Conservation (phyloP, 2,329 filamentous ascomycete species). For the Clonostachys byssicola region DNA sequence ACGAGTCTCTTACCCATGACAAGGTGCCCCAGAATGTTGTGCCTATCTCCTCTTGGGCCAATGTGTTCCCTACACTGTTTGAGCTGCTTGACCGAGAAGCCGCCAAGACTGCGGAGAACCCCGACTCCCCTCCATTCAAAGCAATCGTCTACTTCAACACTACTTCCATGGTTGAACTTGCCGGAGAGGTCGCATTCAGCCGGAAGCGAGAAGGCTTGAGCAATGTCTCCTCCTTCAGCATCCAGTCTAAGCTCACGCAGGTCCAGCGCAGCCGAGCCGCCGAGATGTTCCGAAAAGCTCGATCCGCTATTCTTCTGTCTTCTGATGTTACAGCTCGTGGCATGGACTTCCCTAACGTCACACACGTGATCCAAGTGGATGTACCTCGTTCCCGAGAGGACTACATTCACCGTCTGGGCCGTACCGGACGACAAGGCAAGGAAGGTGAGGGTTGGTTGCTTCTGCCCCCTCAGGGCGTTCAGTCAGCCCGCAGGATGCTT, state of each 20-base stretch:
- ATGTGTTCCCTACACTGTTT: constrained; percentile 70
- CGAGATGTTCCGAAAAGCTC: constrained; percentile 64
- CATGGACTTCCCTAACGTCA: constrained; percentile 79
- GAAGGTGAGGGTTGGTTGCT: constrained; percentile 69
- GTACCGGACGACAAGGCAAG: constrained; percentile 72
- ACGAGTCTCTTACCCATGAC: constrained; percentile 83
- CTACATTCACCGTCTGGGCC: constrained; percentile 74
- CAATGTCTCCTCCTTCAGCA: constrained; percentile 40
- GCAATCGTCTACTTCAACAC: constrained; percentile 91
- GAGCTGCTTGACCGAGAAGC: constrained; percentile 67
- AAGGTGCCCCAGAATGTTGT: constrained; percentile 78
- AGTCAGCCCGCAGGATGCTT: constrained; percentile 44
- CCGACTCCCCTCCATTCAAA: constrained; percentile 68
- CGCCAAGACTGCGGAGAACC: constrained; percentile 32
- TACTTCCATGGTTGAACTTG: constrained; percentile 67
- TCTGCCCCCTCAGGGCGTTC: constrained; percentile 49
- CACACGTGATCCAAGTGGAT: constrained; percentile 74
- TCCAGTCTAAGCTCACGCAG: constrained; percentile 80
- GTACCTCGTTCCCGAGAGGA: constrained; percentile 60
- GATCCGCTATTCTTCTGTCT: constrained; percentile 65
- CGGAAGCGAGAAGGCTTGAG: constrained; percentile 30
- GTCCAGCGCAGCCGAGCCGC: constrained; percentile 63
- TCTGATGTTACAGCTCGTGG: constrained; percentile 78
- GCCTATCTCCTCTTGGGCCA: constrained; percentile 63
- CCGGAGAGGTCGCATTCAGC: constrained; percentile 46